Percentiles rank a stretch among this genome's conserved stretches.
Conservation (phyloP, 306 rosid genomes). For the Alnus glutinosa region DNA sequence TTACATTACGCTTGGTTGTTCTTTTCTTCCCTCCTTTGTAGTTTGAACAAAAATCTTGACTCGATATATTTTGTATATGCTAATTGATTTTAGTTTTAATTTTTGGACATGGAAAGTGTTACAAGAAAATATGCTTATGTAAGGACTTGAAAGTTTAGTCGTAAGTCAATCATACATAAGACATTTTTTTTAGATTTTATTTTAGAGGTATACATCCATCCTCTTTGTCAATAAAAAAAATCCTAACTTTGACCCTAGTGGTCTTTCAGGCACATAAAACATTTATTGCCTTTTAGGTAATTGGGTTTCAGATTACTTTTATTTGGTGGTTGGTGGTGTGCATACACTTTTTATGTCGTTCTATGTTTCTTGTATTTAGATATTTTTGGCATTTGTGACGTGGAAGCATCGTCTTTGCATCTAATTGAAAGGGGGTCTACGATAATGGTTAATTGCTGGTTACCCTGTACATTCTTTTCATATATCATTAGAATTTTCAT, state of each 20-base stretch:
- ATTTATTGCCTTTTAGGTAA: neutral
- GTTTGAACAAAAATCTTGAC: neutral
- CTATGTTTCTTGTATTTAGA: neutral
- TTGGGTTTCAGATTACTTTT: neutral
- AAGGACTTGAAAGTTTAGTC: neutral
- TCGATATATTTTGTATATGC: neutral
- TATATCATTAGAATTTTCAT: neutral
- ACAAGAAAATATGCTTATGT: neutral
- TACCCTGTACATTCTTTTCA: slow-evolving; percentile 7
- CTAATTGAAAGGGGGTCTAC: slow-evolving; percentile 3
- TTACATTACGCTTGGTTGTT: too few species aligned
- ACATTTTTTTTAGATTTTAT: neutral
- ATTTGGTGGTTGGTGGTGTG: neutral
- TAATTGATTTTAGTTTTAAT: neutral
- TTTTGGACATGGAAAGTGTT: neutral
- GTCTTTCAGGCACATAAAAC: neutral
- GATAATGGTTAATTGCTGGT: slow-evolving; percentile 15
- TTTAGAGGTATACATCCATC: neutral
- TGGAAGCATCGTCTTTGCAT: slow-evolving; percentile 4
- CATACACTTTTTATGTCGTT: neutral
- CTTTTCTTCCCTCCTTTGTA: neutral
- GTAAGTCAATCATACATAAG: neutral
- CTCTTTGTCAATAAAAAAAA: neutral
- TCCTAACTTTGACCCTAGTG: neutral
- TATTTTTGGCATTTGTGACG: neutral